Base-by-base conservation (phyloP, 306 rosid genomes). In the Oxytropis ochrocephala region DNA sequence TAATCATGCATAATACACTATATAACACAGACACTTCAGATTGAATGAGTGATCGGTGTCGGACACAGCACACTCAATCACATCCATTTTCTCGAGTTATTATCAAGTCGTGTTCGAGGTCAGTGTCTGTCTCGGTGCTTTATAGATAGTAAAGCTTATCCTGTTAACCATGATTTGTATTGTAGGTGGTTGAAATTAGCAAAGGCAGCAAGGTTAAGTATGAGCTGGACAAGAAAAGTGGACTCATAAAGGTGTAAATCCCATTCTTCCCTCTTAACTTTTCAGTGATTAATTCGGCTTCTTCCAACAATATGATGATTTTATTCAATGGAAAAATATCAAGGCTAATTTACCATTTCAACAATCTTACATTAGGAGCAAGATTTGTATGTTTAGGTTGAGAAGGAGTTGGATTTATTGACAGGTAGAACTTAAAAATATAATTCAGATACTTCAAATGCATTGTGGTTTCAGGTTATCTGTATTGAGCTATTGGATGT, bases 131-230 rank as follows among this genome's bases (percentile, higher is more conserved):
- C n/a, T n/a, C n/a, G n/a, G n/a, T n/a, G n/a, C n/a, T n/a, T n/a
- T n/a, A n/a, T n/a, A n/a, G n/a, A n/a, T n/a, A n/a, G n/a, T n/a
- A n/a, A n/a, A n/a, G n/a, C n/a, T n/a, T n/a, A 24, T 24, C 29
- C 29, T 24, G 29, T 3, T 24, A 24, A 24, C 29, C 29, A 24
- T 24, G 29, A 24, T 21, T 24, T 24, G 43, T 38, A 41, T 57
- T 38, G 48, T 78, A 86, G 96, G 92, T 91, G 63, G 82, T 91
- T 68, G 97, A 91, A 85, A 91, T 91, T 69, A 14, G 92, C 76
- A 88, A 80, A 83, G 97, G 97, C 59, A 86, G 96, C 85, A 88
- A 91, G 88, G 96, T 88, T 56, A 91, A 88, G 80, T 88, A 91
- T 14, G 96, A 91, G 84, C 86, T 91, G 42, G 96, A 91, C 91